Base-by-base conservation (phyloP, 2,329 filamentous ascomycete genomes). In the Harringtonia lauricola region DNA sequence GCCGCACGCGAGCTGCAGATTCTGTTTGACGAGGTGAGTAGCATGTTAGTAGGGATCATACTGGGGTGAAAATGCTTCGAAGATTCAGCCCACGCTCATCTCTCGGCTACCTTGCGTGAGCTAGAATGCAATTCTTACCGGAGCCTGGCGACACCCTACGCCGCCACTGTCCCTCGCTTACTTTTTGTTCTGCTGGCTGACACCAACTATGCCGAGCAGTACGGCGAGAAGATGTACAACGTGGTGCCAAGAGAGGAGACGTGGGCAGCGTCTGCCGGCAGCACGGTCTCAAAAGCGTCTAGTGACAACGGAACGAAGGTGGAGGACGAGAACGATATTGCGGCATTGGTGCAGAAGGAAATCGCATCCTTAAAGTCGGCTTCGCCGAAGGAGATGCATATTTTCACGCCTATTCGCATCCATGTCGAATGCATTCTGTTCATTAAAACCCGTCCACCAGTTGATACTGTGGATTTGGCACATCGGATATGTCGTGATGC, bases 311-410 rank as follows among this genome's bases (percentile, higher is more conserved):
- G 13, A 57, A 59, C 12, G 60, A 54, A 12, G 64, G 54, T 2
- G 64, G 61, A 4, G 65, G 66, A 8, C 7, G 65, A 65, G 17
- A 69, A 70, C n/a, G 83, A 87, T 52, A 86, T 92, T 52, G 85
- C 88, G 56, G 70, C 76, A 6, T 74, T 79, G 24, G 86, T 92
- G 52, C 60, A 76, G 52, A 79, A 78, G 56, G 86, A 92, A 61
- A 60, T 92, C n/a, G 72, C 71, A 24, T 69, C 65, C 3, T 72
- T 88, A 53, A 58, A 22, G 64, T 67, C 45, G 66, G 67, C 44
- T 60, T 71, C 15, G 54, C 64, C 15, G 18, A 18, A 26, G 6
- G 14, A 15, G n/a, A 28, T 15, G n/a, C 22, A 30, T 10, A 10
- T 36, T 3, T 79, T 81, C 52, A 66, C 66, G 15, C 62, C 72